phyloP scores from a whole-genome alignment of 2,329 filamentous ascomycete species.

The Epichloe gansuensis region DNA sequence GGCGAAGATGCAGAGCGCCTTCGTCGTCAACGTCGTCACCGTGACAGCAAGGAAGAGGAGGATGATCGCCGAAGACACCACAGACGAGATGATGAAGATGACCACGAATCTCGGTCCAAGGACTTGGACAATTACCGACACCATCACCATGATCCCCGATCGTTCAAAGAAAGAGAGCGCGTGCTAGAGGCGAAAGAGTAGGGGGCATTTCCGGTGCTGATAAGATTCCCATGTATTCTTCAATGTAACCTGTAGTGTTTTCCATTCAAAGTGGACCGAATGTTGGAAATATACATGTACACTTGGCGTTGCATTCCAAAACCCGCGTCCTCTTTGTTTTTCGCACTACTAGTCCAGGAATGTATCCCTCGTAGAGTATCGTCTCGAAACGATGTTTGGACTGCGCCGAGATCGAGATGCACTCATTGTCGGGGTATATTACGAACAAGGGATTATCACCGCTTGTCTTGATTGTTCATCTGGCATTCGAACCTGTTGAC shows the following conservation, averaged over 20 bases:
- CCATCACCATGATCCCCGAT: conserved; percentile 11
- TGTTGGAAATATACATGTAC: neutral
- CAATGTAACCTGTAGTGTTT: neutral
- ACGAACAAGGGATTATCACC: too few relatives aligned
- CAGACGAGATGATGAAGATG: conserved; percentile 13
- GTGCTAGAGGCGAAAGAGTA: conserved; percentile 1
- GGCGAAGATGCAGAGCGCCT: conserved; percentile 13
- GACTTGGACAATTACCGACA: conserved; percentile 6
- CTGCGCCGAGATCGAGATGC: too few relatives aligned
- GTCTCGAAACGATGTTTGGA: too few relatives aligned
- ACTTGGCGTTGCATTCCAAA: too few relatives aligned
- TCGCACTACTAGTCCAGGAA: too few relatives aligned
- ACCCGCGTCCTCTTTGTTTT: too few relatives aligned
- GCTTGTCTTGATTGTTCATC: too few relatives aligned
- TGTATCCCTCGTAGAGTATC: too few relatives aligned
- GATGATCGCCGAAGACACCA: conserved; percentile 12
- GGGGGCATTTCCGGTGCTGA: neutral
- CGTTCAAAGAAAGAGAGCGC: conserved; percentile 12
- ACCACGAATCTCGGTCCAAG: conserved; percentile 8
- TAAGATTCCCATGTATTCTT: neutral
- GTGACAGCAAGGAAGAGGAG: conserved; percentile 13
- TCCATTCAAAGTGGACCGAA: neutral
- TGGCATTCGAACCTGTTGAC: too few relatives aligned
- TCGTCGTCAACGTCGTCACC: conserved; percentile 5
- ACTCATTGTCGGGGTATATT: too few relatives aligned